Evolutionary conservation across 208 protist species (phyloP).

Genomic region (Acanthamoeba royreba): DNA sequence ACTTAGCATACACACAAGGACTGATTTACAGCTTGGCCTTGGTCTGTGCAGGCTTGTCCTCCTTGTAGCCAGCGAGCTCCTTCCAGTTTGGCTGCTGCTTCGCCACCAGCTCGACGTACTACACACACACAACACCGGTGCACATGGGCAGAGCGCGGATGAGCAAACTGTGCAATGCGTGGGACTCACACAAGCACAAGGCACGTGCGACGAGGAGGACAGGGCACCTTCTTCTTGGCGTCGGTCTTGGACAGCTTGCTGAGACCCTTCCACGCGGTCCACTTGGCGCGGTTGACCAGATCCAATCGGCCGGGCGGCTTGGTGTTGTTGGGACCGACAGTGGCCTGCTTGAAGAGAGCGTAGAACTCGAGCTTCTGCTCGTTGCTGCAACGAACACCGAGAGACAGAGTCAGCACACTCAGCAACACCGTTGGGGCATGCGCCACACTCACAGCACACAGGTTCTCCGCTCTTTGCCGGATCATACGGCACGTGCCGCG

Average conservation of each 20-base stretch:
- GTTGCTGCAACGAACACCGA: conserved; percentile 59
- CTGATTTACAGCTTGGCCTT: conserved; percentile 40
- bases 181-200: background rate
- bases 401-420: background rate
- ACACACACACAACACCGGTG: background rate
- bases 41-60: background rate
- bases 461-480: no score
- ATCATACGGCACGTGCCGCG: no score
- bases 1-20: no score
- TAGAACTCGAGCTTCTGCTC: conserved; percentile 91
- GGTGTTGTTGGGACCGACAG: conserved; percentile 86
- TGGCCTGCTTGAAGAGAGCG: conserved; percentile 96
- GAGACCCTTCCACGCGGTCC: conserved; percentile 56
- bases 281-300: conserved; percentile 82
- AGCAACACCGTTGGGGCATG: background rate
- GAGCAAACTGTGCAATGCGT: background rate
- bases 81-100: conserved; percentile 39
- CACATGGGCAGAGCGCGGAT: background rate
- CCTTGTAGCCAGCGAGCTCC: background rate
- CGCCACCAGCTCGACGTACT: conserved; percentile 23
- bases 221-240: conserved; percentile 21
- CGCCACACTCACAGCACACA: no score
- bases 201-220: background rate
- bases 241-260: conserved; percentile 10
- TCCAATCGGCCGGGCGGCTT: background rate